Base-by-base conservation (phyloP, 148 eudicot genomes). In the Rhododendron ovatum region DNA sequence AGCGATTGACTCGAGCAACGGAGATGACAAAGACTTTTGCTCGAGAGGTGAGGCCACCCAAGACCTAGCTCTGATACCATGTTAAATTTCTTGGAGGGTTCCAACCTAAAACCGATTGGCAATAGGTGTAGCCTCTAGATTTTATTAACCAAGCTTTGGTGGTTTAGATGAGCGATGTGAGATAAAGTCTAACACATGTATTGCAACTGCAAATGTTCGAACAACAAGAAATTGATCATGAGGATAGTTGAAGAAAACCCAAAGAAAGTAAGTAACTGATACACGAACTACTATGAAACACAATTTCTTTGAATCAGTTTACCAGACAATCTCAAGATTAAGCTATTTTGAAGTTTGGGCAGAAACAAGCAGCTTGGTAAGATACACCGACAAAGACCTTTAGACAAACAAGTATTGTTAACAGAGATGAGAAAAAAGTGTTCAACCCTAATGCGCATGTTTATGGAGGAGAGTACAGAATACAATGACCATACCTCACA, bases 311-410 rank as follows among this genome's bases (percentile, higher is more conserved):
- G 13, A 41, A 76, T 76, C 80, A 39, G 5, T 71, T 84, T 28
- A 50, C 77, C 26, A 51, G 18, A 67, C 26, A 61, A 2, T 33
- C 47, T 26, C 55, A 51, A 84, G n/a, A 69, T 69, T 22, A 69
- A 67, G 57, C 26, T 41, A 47, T 59, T 45, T 20, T 84, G 77
- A 69, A 83, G 47, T 33, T 33, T 84, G 13, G 10, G 80, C 59
- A 53, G 26, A 51, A 73, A 51, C 45, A 14, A 75, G 50, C 12
- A 84, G 51, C 45, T 22, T 26, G 28, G 20, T 63, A 74, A 73
- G 45, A 73, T 50, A 73, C 15, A 77, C 39, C 78, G 71, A 84
- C 80, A 33, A 84, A 57, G 73, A 82, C 35, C 39, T 30, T 39
- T 77, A 47, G 57, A 30, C 28, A 45, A 55, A 78, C 63, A 83